Conservation (phyloP, 129 eudicot genomes). For the Pseudognaphalium luteoalbum region DNA sequence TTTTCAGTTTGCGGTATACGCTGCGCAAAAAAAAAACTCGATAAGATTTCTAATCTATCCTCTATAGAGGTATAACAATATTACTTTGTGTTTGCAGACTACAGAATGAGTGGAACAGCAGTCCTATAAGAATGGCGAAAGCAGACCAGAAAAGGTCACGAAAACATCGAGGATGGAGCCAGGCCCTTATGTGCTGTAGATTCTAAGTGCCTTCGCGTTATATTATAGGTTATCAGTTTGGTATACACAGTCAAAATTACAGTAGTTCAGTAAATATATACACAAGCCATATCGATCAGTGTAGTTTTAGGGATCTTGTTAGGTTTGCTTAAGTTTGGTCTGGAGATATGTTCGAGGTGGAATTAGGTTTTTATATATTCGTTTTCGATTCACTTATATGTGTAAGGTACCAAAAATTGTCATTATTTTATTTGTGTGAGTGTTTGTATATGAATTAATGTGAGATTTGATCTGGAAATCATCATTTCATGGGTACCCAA, state of each 20-base stretch:
- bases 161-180: slow-evolving; percentile 62
- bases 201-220: slow-evolving; percentile 39
- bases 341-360: neutral
- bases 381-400: slow-evolving; percentile 1
- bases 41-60: neutral
- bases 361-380: slow-evolving; percentile 3
- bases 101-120: slow-evolving; percentile 74
- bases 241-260: slow-evolving; percentile 20
- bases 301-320: slow-evolving; percentile 25
- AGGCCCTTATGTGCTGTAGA: slow-evolving; percentile 70
- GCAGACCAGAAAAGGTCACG: slow-evolving; percentile 46
- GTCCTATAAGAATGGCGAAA: slow-evolving; percentile 84
- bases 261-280: slow-evolving; percentile 41
- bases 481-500: neutral
- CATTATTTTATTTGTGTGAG: slow-evolving; percentile 4
- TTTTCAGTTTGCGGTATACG: neutral
- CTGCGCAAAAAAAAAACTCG: neutral
- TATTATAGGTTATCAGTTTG: slow-evolving; percentile 26
- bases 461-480: neutral
- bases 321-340: neutral
- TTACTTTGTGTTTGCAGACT: slow-evolving; percentile 45
- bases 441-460: neutral
- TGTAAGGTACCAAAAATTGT: neutral
- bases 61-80: slow-evolving; percentile 4
- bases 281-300: slow-evolving; percentile 21